Evolutionary conservation across 179 eudicot genomes (phyloP), one percentile per base, ranked within the genome.

Genomic region (Amaranthus tricolor): DNA sequence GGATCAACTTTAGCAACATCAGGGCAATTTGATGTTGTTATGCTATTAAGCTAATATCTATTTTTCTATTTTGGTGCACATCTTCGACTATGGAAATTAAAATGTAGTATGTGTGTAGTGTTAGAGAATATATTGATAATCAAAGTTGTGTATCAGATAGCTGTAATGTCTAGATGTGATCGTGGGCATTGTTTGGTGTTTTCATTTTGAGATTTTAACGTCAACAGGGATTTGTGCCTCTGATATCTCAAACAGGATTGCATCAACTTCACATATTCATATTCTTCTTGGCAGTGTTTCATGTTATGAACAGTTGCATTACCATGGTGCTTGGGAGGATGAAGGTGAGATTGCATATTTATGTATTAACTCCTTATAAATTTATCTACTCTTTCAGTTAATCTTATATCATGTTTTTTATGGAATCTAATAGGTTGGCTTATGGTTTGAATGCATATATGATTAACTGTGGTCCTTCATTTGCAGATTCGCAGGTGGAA

Each of bases 201-300:
- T 40, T 55, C 19, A 14, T 50, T 31, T 52, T 48, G 45, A 58
- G 40, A 13, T 62, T 68, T 82, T 77, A 66, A 58, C 48, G 31
- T 77, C 40, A 44, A 78, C 78, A 91, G 99, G 99, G 99, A 48
- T 15, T 74, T 12, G 90, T 86, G 72, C 88, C 98, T 13, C 92
- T 95, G 68, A 89, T 95, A 77, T 87, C 98, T 66, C 69, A 61
- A 56, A 60, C 85, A 71, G 99, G 87, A 62, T 71, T 93, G 76
- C 99, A 95, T 85, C 99, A 95, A 58, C 76, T 95, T 44, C 98
- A 95, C 87, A 89, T 95, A 81, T 89, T 95, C 86, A 95, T 95
- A 78, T 95, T 95, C 90, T 95, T 95, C 76, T 86, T 95, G 84
- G 99, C 99, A 7, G 90, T 91, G 15, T 93, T 91, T 78, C 99